Evolutionary conservation across 140 eudicot species (phyloP), one percentile per base, ranked within the genome.

Genomic region (Ambrosia hybrid): DNA sequence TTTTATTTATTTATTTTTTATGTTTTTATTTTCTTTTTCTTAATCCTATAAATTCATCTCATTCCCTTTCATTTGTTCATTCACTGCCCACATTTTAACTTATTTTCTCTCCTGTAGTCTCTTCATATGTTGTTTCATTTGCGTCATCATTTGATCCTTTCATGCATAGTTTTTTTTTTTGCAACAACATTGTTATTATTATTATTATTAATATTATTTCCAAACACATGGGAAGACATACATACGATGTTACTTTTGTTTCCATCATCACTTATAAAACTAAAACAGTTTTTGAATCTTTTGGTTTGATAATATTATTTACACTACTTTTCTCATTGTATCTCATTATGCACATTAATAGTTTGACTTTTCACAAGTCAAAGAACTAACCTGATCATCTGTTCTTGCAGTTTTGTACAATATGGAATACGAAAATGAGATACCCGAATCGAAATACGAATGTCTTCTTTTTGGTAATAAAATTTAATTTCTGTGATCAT

Each of bases 381-480:
- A 61, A 34, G 9, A 12, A 33, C 11, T 63, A 63, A 63, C 37
- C 14, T 12, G 14, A 2, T n/a, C n/a, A 0, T 7, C 10, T 10
- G 26, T 5, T 34, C 5, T 13, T 36, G 68, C 52, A 60, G 55
- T 10, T 51, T 56, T 49, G 30, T 68, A 77, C 67, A 51, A 75
- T 78, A 91, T 89, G 96, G 95, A 89, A 36, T 60, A 68, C 34
- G 82, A 81, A 68, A 51, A 79, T 13, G 64, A 72, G 61, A 63
- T 64, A 6, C 49, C 79, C 6, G 69, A 78, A 69, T 70, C 91
- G 1, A 83, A 83, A 80, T 89, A 84, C 10, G 98, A 92, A 63
- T 92, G 98, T 76, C 92, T 92, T 75, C 87, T 92, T 65, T 92
- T 92, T 10, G 98, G 98, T 92, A 65, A n/a, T n/a, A 85, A 81